Base-by-base conservation (phyloP, 768 basidiomycete species). In the Cubamyces sp. region DNA sequence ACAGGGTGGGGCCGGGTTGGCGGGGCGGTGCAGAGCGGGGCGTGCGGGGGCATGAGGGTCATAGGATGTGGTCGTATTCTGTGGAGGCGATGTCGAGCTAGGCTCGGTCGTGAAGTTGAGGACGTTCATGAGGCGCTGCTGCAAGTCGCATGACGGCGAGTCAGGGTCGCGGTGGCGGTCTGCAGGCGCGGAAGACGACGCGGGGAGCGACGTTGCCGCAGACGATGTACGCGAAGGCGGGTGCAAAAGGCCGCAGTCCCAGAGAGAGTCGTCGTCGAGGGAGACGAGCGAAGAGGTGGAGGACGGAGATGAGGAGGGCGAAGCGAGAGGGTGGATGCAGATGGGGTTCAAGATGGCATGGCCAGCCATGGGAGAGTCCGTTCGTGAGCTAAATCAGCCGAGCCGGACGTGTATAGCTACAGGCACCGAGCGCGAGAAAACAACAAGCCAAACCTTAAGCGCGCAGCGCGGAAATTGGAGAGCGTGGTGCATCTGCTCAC, bases 101-200 rank as follows among this genome's bases (percentile, higher is more conserved):
- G 54, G 57, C 40, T 53, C 58, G 39, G 45, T 49, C 48, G 53
- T 52, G 28, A 57, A 28, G 48, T 57, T 43, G 28, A 58, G 55
- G 19, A 63, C 57, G 47, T 51, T 28, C 45, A 53, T 46, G 51
- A 58, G 60, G 30, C 62, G 61, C 40, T 42, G 43, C 51, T 51
- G 62, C 39, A 56, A 53, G 43, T 52, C 51, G 65, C 62, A 61
- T 64, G 60, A 49, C 56, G 62, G 52, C 8, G 54, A 41, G 39
- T 21, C 39, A 30, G 19, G 5, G 28, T 6, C 42, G 43, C 55
- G 21, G 18, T 34, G 11, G 34, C 11, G 6, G 25, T 26, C 18
- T 19, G 16, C 50, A n/a, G 54, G 9, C 23, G 28, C 14, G 21
- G 34, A 41, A 15, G 49, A 55, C 39, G 54, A 49, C 34, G 61